Evolutionary conservation across 2,329 filamentous ascomycete species (phyloP), one percentile per base, ranked within the genome.

Genomic region (Ophiostoma piceae): DNA sequence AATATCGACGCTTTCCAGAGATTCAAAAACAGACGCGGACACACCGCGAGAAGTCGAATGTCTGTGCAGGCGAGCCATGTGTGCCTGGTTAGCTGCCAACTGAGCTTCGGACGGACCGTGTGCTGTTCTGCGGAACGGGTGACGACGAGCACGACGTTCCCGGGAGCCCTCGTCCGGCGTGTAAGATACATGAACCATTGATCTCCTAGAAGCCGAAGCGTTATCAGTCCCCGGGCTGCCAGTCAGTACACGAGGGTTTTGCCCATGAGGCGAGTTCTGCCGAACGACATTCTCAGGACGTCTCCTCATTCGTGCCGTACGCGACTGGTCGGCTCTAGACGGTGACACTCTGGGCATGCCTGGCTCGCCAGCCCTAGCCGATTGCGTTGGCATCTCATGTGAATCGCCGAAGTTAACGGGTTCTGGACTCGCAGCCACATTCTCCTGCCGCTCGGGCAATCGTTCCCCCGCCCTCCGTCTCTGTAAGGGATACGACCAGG

Each of bases 1-100:
- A 19, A 85, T 76, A 5, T 80, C 75, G 3, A 87, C 80, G 66
- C 77, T 81, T 72, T 84, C 76, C 2, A 87, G 76, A 6, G 83
- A 81, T 14, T 77, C 76, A 14, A 87, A 75, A 2, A 84, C 83
- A 19, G 75, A 76, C 71, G 78, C n/a, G 26, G 41, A 47, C 9
- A 14, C 62, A 22, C 62, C 35, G 9, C n/a, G 62, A 12, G 19
- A 26, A 16, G 37, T 9, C 26, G 26, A 29, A 22, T n/a, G 4
- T 19, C 62, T 35, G 62, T 35, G 62, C 19, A 65, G 32, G 1
- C 22, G 35, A 5, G 32, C 62, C 8, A 19, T 8, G 26, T n/a
- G 51, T 3, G 51, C 5, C 9, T 26, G 51, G 8, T 57, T 8
- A 26, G 26, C 51, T 9, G 26, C n/a, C n/a, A 29, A 29, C 26